Evolutionary conservation across 2,329 filamentous ascomycete genomes (phyloP).

Genomic region (Stagonosporopsis tanaceti): DNA sequence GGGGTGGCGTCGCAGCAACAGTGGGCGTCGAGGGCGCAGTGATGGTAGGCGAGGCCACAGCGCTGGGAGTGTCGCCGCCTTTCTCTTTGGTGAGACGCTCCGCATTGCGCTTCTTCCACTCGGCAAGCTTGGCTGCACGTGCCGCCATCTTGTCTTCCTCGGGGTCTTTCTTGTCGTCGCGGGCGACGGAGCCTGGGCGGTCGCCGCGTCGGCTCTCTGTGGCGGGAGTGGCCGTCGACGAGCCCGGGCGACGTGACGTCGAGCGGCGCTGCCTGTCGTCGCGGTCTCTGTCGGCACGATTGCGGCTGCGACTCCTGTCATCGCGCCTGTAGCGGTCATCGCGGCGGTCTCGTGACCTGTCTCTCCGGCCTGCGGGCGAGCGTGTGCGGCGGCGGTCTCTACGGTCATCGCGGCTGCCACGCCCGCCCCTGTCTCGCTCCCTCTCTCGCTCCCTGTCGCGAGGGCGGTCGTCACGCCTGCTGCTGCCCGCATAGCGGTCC

Average conservation of each 20-base stretch:
- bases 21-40: slow-evolving; percentile 73
- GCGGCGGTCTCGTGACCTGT: slow-evolving; percentile 66
- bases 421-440: slow-evolving; percentile 43
- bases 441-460: slow-evolving; percentile 50
- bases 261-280: slow-evolving; percentile 59
- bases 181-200: slow-evolving; percentile 51
- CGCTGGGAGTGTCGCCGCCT: slow-evolving; percentile 68
- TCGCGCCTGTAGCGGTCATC: slow-evolving; percentile 45
- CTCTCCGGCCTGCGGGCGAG: slow-evolving; percentile 65
- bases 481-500: slow-evolving; percentile 56
- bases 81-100: slow-evolving; percentile 66
- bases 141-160: slow-evolving; percentile 38
- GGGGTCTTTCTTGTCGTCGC: slow-evolving; percentile 56
- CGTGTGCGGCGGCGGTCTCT: slow-evolving; percentile 47
- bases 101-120: slow-evolving; percentile 78
- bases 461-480: slow-evolving; percentile 54
- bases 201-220: slow-evolving; percentile 38
- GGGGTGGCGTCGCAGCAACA: slow-evolving; percentile 37
- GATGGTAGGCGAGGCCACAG: slow-evolving; percentile 63
- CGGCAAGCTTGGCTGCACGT: slow-evolving; percentile 60
- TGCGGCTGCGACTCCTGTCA: slow-evolving; percentile 45
- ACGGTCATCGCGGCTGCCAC: slow-evolving; percentile 52
- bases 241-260: slow-evolving; percentile 56
- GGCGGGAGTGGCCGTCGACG: slow-evolving; percentile 61
- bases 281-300: slow-evolving; percentile 32